These are phyloP conservation scores for Metschnikowia colocasiae DNA, from an alignment of 805 yeast genomes.

Conservation along the genomic window DNA sequence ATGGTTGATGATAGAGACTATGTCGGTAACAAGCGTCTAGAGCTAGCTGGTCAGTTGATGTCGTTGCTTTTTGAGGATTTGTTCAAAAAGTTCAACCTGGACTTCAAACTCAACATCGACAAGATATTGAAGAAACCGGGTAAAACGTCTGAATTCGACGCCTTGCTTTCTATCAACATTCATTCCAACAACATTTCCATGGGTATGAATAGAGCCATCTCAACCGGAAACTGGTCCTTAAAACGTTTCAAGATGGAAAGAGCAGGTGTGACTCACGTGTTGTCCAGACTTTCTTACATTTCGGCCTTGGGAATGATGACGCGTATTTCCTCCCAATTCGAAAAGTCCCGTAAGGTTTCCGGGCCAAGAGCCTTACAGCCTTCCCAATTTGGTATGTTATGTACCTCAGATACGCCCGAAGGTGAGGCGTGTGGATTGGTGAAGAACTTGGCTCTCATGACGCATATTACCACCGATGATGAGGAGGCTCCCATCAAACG, in stretches of 20 bases:
- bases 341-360: slow-evolving; percentile 93
- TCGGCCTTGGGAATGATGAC: slow-evolving; percentile 99
- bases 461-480: slow-evolving; percentile 97
- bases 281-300: slow-evolving; percentile 86
- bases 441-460: slow-evolving; percentile 94
- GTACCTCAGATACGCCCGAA: slow-evolving; percentile 98
- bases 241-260: slow-evolving; percentile 99
- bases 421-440: slow-evolving; percentile 99
- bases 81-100: slow-evolving; percentile 92
- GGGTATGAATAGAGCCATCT: slow-evolving; percentile 93
- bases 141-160: slow-evolving; percentile 93
- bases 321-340: slow-evolving; percentile 97
- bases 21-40: slow-evolving; percentile 96
- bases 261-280: slow-evolving; percentile 97
- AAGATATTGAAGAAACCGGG: slow-evolving; percentile 91
- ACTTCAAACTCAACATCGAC: slow-evolving; percentile 91
- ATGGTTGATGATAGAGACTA: slow-evolving; percentile 99
- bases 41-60: slow-evolving; percentile 95
- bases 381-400: slow-evolving; percentile 97
- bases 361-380: slow-evolving; percentile 99
- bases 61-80: slow-evolving; percentile 93
- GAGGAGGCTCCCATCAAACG: slow-evolving; percentile 85
- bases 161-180: slow-evolving; percentile 80
- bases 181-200: slow-evolving; percentile 91
- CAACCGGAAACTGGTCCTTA: slow-evolving; percentile 98